A percentile compares a stretch with the other conserved stretches of the same genome.
Evolutionary conservation across 2,329 filamentous ascomycete genomes (phyloP).

Genomic region (Fusarium ramigenum): DNA sequence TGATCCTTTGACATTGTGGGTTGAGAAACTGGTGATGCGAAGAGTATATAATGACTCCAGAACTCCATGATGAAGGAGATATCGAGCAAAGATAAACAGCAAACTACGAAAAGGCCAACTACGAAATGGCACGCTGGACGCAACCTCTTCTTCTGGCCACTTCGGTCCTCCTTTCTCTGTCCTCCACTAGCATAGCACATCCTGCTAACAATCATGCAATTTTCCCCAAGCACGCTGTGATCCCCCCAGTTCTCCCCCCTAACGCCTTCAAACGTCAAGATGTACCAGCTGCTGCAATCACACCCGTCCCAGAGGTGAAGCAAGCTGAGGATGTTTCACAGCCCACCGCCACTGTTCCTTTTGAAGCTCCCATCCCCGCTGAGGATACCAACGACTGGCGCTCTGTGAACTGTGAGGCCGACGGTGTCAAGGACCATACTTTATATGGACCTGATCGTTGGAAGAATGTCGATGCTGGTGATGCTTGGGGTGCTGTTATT

Average conservation of each 20-base stretch:
- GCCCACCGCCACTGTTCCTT: neutral
- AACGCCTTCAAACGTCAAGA: slow-evolving; percentile 3
- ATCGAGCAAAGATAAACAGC: neutral
- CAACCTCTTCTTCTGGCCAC: slow-evolving; percentile 4
- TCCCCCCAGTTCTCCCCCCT: neutral
- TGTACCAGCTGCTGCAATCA: neutral
- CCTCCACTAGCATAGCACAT: neutral
- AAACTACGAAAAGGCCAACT: neutral
- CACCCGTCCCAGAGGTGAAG: neutral
- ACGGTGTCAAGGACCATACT: slow-evolving; percentile 17
- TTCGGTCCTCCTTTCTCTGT: slow-evolving; percentile 7
- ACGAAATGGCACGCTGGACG: slow-evolving; percentile 1
- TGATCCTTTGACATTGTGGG: neutral
- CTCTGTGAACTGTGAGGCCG: neutral
- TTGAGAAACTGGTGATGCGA: neutral
- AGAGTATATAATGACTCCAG: neutral
- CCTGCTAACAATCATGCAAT: neutral
- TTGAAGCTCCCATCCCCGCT: neutral
- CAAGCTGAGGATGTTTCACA: neutral
- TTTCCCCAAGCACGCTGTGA: neutral
- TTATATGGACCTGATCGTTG: slow-evolving; percentile 14
- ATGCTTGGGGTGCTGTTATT: slow-evolving; percentile 12
- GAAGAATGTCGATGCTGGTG: slow-evolving; percentile 6
- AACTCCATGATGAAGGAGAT: neutral
- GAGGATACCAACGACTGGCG: neutral